Base-by-base conservation (phyloP, 805 yeast genomes). In the Candida ulmi region DNA sequence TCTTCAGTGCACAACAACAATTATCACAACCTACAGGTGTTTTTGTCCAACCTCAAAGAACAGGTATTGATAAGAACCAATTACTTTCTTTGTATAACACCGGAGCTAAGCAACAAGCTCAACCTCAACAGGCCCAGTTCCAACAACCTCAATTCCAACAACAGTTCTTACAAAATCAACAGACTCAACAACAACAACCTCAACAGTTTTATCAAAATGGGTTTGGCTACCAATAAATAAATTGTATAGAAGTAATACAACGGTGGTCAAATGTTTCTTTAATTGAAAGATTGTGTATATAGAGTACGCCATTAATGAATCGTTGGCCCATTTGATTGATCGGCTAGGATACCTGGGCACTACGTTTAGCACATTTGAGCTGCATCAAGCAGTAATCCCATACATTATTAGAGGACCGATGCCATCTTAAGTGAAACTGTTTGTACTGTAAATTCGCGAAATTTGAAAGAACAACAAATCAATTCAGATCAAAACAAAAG, bases 221-320 rank as follows among this genome's bases (percentile, higher is more conserved):
- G 11, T 31, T 17, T 19, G 34, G 34, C 11, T 31, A 17, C 26
- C 34, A 31, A 19, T 31, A 13, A 31, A 4, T 8, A 7, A 16
- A 12, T 12, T 8, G 9, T 18, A 5, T 37, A 72, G 98, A 90
- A 88, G n/a, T n/a, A n/a, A n/a, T n/a, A n/a, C n/a, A n/a, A n/a
- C n/a, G n/a, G n/a, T n/a, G n/a, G n/a, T n/a, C n/a, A n/a, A n/a
- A n/a, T n/a, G n/a, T n/a, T n/a, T n/a, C n/a, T n/a, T n/a, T n/a
- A n/a, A n/a, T n/a, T n/a, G n/a, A n/a, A n/a, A n/a, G n/a, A n/a
- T n/a, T n/a, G n/a, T n/a, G n/a, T n/a, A n/a, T n/a, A n/a, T n/a
- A n/a, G n/a, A n/a, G n/a, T n/a, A n/a, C n/a, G n/a, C n/a, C n/a
- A n/a, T n/a, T n/a, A n/a, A n/a, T n/a, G n/a, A n/a, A n/a, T n/a